Conservation (phyloP, 2,329 filamentous ascomycete genomes). For the Venturia nashicola region DNA sequence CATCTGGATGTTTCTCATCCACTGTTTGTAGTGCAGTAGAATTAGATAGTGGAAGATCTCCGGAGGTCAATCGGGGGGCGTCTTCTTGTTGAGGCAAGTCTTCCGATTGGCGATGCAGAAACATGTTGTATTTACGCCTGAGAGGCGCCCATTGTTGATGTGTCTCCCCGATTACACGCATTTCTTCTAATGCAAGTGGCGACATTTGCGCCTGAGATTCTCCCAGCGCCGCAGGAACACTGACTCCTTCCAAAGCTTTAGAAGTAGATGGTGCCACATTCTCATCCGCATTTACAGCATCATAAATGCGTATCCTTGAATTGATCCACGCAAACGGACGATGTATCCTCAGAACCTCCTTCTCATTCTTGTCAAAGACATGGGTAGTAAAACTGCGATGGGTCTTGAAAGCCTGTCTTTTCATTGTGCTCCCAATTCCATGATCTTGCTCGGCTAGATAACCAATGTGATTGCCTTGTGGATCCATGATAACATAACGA, state of each 20-base stretch:
- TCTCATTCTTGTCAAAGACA: slow-evolving; percentile 49
- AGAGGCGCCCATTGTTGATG: slow-evolving; percentile 53
- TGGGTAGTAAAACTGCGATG: slow-evolving; percentile 53
- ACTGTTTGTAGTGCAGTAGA: slow-evolving; percentile 33
- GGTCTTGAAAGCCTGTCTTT: slow-evolving; percentile 48
- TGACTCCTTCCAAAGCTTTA: slow-evolving; percentile 32
- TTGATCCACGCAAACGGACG: slow-evolving; percentile 53
- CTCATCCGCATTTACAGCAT: slow-evolving; percentile 27
- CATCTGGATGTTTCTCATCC: slow-evolving; percentile 22
- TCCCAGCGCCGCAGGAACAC: slow-evolving; percentile 21
- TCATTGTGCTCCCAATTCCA: slow-evolving; percentile 43
- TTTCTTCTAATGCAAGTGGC: slow-evolving; percentile 39
- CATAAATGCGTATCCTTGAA: slow-evolving; percentile 44
- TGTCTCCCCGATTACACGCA: slow-evolving; percentile 51
- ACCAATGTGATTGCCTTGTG: slow-evolving; percentile 49
- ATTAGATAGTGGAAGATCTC: slow-evolving; percentile 35
- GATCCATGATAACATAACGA: slow-evolving; percentile 53
- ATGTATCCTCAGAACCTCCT: slow-evolving; percentile 48
- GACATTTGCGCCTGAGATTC: slow-evolving; percentile 34
- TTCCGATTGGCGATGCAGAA: slow-evolving; percentile 37
- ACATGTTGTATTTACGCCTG: slow-evolving; percentile 52
- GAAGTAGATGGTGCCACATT: slow-evolving; percentile 24
- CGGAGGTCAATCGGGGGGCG: slow-evolving; percentile 28
- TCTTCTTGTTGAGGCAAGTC: slow-evolving; percentile 22
- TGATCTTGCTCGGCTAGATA: slow-evolving; percentile 53